Percentiles rank a stretch among this genome's conserved stretches.
Conservation (phyloP, 371 early-diverging fungal species). For the Saksenaea vasiformis region DNA sequence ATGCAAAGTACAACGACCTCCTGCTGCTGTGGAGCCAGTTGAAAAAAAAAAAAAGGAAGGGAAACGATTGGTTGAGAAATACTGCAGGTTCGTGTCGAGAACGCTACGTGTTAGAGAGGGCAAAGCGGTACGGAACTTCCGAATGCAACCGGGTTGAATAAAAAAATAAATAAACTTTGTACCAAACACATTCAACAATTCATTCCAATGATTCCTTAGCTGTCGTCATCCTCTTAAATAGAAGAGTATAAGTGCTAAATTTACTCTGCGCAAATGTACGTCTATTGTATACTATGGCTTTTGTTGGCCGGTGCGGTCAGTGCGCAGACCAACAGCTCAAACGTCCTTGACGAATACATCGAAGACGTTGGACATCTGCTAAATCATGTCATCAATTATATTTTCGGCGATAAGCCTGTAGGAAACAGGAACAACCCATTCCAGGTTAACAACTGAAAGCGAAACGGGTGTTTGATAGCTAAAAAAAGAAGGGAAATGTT, state of each 20-base stretch:
- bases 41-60: not conserved
- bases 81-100: not conserved
- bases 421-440: not conserved
- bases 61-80: not conserved
- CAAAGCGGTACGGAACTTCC: not conserved
- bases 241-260: not conserved
- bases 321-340: not conserved
- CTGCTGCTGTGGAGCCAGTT: not conserved
- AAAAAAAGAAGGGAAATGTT: not conserved
- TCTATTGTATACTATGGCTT: not conserved
- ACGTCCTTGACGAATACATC: not conserved
- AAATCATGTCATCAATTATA: not conserved
- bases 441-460: not conserved
- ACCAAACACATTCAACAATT: not conserved
- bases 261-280: not conserved
- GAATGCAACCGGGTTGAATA: not conserved
- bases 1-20: too few relatives aligned
- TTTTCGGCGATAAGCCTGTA: not conserved
- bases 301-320: not conserved
- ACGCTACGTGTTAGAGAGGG: not conserved
- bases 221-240: not conserved
- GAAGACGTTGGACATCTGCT: not conserved
- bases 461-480: not conserved
- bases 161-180: not conserved
- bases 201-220: slow-evolving; percentile 3